Percentiles rank a stretch among this genome's conserved stretches.
Conservation (phyloP, 495 filamentous ascomycete species). For the Penicillium robsamsonii region DNA sequence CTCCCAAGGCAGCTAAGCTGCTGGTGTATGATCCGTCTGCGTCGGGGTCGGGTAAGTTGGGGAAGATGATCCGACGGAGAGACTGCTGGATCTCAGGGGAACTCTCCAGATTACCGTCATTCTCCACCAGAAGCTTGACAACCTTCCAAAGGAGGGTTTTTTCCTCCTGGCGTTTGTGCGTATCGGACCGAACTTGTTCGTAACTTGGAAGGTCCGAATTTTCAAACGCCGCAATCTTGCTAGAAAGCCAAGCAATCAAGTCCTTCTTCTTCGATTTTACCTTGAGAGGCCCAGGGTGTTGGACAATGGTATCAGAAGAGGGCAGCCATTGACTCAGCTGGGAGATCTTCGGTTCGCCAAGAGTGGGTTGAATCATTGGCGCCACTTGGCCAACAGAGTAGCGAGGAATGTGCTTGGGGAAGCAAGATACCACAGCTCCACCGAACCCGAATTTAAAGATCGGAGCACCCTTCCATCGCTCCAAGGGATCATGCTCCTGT, state of each 20-base stretch:
- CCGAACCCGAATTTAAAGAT: slow-evolving; percentile 87
- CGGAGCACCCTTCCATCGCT: slow-evolving; percentile 87
- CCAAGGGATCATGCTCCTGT: slow-evolving; percentile 71
- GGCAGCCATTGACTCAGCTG: slow-evolving; percentile 68
- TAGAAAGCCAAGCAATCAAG: slow-evolving; percentile 72
- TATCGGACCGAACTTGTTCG: slow-evolving; percentile 50
- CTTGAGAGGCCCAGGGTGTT: slow-evolving; percentile 87
- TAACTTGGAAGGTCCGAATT: slow-evolving; percentile 50
- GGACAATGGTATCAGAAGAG: slow-evolving; percentile 64
- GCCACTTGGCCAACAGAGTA: slow-evolving; percentile 69
- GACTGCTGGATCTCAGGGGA: slow-evolving; percentile 68
- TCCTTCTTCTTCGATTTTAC: slow-evolving; percentile 96
- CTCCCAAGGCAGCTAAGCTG: slow-evolving; percentile 24
- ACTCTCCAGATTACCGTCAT: slow-evolving; percentile 81
- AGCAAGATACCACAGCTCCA: slow-evolving; percentile 76
- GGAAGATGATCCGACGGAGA: slow-evolving; percentile 70
- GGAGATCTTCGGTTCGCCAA: slow-evolving; percentile 77
- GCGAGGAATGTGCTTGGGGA: slow-evolving; percentile 83
- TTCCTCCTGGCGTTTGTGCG: slow-evolving; percentile 72
- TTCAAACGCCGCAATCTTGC: slow-evolving; percentile 70
- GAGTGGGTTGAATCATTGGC: slow-evolving; percentile 78
- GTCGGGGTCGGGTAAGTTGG: slow-evolving; percentile 47
- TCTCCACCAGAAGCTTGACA: slow-evolving; percentile 72
- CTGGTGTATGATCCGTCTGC: slow-evolving; percentile 30
- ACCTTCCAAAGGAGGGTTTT: slow-evolving; percentile 87